Conservation (phyloP, 257 asterid genomes). For the Solanum megistacrolobum region DNA sequence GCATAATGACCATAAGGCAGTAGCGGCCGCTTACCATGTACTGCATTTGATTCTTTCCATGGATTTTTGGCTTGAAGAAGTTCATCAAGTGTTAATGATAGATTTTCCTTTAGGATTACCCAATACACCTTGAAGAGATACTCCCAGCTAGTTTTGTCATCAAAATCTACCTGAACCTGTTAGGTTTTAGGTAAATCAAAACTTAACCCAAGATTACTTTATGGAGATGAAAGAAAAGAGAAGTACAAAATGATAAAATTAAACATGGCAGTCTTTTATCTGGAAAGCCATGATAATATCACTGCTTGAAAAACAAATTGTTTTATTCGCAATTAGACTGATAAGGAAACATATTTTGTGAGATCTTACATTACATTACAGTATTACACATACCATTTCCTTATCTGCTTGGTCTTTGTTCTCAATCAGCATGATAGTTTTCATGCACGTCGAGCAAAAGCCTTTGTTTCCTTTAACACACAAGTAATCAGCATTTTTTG, state of each 20-base stretch:
- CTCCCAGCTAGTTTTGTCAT: conserved; percentile 83
- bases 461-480: conserved; percentile 79
- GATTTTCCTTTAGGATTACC: conserved; percentile 49
- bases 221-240: background rate
- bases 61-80: conserved; percentile 60
- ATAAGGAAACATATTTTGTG: background rate
- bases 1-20: conserved; percentile 8
- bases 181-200: background rate
- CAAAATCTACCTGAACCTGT: conserved; percentile 83
- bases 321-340: background rate
- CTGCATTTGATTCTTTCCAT: conserved; percentile 28
- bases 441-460: conserved; percentile 89
- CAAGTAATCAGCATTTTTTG: conserved; percentile 53
- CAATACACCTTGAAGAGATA: conserved; percentile 90
- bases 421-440: conserved; percentile 74
- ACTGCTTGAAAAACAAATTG: background rate
- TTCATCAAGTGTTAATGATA: conserved; percentile 54
- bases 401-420: conserved; percentile 58
- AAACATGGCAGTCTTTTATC: background rate
- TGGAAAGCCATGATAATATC: background rate
- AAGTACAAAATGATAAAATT: background rate
- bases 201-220: background rate
- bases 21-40: conserved; percentile 22
- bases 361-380: background rate
- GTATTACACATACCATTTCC: conserved; percentile 48